Percentiles rank a stretch among this genome's conserved stretches.
These are phyloP conservation scores for Cryomyces minteri DNA, from an alignment of 495 filamentous ascomycete genomes.

Conservation along the genomic window DNA sequence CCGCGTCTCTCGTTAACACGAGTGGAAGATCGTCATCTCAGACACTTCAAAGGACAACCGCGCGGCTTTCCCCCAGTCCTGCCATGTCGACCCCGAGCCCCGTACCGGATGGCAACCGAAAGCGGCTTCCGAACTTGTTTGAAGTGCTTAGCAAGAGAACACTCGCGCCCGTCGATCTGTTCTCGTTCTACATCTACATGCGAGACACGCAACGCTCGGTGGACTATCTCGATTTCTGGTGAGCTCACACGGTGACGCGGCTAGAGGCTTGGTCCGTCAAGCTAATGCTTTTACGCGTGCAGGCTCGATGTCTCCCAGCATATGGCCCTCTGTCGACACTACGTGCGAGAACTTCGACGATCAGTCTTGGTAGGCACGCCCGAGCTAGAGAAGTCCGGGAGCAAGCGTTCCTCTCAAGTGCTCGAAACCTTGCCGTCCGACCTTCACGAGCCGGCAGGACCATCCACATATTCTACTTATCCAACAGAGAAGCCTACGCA, in stretches of 20 bases:
- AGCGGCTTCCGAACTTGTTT: slow-evolving; percentile 81
- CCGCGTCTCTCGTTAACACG: too few species aligned
- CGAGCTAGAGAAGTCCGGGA: slow-evolving; percentile 63
- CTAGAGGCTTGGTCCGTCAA: not conserved
- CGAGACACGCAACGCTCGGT: slow-evolving; percentile 93
- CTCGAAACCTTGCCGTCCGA: slow-evolving; percentile 50
- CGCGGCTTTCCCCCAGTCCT: too few species aligned
- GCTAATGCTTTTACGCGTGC: slow-evolving; percentile 3
- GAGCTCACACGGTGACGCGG: not conserved
- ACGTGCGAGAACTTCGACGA: slow-evolving; percentile 84
- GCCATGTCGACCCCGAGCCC: too few species aligned
- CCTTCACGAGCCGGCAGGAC: slow-evolving; percentile 38
- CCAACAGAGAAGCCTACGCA: slow-evolving; percentile 35
- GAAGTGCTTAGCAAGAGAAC: slow-evolving; percentile 88
- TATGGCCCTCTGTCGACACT: slow-evolving; percentile 94
- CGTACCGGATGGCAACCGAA: slow-evolving; percentile 25
- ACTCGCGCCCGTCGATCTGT: slow-evolving; percentile 82
- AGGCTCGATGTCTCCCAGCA: slow-evolving; percentile 99
- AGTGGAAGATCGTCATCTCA: too few species aligned
- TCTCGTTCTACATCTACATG: slow-evolving; percentile 99
- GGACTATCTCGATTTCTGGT: slow-evolving; percentile 98
- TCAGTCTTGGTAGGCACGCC: slow-evolving; percentile 88
- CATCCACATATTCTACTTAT: slow-evolving; percentile 25
- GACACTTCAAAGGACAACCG: too few species aligned
- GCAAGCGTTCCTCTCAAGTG: slow-evolving; percentile 65